A percentile compares a stretch with the other conserved stretches of the same genome.
Conservation (phyloP, 1,284 basidiomycete species). For the Apiotrichum montevideense region DNA sequence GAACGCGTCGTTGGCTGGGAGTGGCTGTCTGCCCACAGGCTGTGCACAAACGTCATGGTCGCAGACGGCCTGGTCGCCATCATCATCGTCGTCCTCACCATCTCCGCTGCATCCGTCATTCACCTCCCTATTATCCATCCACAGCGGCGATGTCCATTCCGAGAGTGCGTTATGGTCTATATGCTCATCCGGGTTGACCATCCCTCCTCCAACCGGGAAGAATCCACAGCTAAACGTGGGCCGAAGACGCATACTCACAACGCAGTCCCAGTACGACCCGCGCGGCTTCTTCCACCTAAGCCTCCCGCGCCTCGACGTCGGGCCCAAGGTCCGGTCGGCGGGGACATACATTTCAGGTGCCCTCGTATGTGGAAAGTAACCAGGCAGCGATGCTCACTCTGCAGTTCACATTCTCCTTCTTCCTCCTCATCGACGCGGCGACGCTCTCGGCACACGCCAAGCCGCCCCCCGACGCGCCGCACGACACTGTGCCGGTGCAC, state of each 20-base stretch:
- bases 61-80: not conserved
- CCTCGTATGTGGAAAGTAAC: conserved; percentile 56
- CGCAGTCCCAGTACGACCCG: conserved; percentile 69
- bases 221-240: not conserved
- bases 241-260: not conserved
- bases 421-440: conserved; percentile 92
- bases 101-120: not conserved
- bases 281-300: conserved; percentile 64
- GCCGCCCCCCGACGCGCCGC: conserved; percentile 61
- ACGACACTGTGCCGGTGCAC: conserved; percentile 71
- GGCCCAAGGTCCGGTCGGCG: conserved; percentile 56
- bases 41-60: not conserved
- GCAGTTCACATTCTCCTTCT: conserved; percentile 87
- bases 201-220: not conserved
- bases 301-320: conserved; percentile 47
- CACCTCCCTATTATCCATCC: not conserved
- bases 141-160: conserved; percentile 23
- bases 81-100: not conserved
- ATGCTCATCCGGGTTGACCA: no score
- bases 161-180: conserved; percentile 13
- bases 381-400: not conserved
- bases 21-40: no score
- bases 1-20: not conserved
- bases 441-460: conserved; percentile 78
- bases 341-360: conserved; percentile 89